These are phyloP conservation scores for Phytophthora citrophthora DNA, from an alignment of 352 stramenopile species.

Conservation along the genomic window DNA sequence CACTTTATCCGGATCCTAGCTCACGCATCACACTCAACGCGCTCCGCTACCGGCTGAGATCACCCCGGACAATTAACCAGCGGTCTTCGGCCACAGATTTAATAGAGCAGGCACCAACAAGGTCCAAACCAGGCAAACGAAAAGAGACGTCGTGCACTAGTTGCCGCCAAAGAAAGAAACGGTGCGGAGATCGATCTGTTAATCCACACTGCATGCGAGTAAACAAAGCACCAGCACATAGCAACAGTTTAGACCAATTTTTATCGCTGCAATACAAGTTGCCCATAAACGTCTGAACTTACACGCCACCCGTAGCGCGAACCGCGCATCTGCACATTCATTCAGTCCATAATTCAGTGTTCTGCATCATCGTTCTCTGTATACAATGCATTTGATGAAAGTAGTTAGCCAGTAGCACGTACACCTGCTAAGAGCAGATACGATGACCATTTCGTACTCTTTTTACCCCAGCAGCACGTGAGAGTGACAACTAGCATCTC, in stretches of 20 bases:
- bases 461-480: too few species aligned
- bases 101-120: background rate
- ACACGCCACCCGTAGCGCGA: too few species aligned
- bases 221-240: background rate
- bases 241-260: background rate
- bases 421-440: too few species aligned
- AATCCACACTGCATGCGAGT: slow-evolving; percentile 4
- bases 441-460: too few species aligned
- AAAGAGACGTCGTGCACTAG: background rate
- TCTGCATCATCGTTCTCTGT: too few species aligned
- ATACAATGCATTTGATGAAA: too few species aligned
- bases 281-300: too few species aligned
- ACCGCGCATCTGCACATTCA: too few species aligned
- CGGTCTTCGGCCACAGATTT: background rate
- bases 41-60: background rate
- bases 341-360: too few species aligned
- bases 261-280: slow-evolving; percentile 5
- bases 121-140: background rate
- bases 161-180: slow-evolving; percentile 1
- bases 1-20: slow-evolving; percentile 1
- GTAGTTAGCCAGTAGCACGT: too few species aligned
- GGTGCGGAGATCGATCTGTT: slow-evolving; percentile 3
- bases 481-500: too few species aligned
- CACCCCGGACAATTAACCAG: background rate
- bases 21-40: slow-evolving; percentile 3